These are phyloP conservation scores for Cercospora nicotianae DNA, from an alignment of 2,329 filamentous ascomycete species.

Conservation along the genomic window DNA sequence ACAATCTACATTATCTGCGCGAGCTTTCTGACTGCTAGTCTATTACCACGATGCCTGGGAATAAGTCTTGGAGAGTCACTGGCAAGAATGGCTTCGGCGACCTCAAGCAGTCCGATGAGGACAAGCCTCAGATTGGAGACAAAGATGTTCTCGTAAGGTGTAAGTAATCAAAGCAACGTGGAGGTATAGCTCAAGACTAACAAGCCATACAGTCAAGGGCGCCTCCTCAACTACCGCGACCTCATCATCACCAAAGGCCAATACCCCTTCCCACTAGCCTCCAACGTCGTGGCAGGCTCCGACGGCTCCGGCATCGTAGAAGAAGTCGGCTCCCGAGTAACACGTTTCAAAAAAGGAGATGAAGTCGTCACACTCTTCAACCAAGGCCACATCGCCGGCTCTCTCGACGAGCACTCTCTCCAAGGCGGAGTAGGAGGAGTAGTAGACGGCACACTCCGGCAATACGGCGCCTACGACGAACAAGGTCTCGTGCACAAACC, in stretches of 20 bases:
- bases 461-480: constrained; percentile 68
- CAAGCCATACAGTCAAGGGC: constrained; percentile 43
- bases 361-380: constrained; percentile 65
- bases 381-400: constrained; percentile 56
- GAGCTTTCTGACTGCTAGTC: neutral
- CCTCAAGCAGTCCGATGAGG: constrained; percentile 56
- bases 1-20: neutral
- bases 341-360: constrained; percentile 58
- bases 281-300: constrained; percentile 49
- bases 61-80: constrained; percentile 54
- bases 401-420: constrained; percentile 42
- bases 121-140: constrained; percentile 64
- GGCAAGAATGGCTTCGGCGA: constrained; percentile 60
- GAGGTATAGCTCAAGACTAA: constrained; percentile 1
- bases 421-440: constrained; percentile 66
- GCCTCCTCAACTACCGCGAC: constrained; percentile 54
- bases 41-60: constrained; percentile 21
- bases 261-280: constrained; percentile 47
- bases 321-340: constrained; percentile 57
- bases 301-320: constrained; percentile 56
- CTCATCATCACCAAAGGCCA: constrained; percentile 50
- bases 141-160: constrained; percentile 70
- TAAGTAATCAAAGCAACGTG: constrained; percentile 28
- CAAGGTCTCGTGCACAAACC: constrained; percentile 66
- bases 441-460: constrained; percentile 66